phyloP scores from a whole-genome alignment of 306 rosid genomes.

The Abrus pulchellus region DNA sequence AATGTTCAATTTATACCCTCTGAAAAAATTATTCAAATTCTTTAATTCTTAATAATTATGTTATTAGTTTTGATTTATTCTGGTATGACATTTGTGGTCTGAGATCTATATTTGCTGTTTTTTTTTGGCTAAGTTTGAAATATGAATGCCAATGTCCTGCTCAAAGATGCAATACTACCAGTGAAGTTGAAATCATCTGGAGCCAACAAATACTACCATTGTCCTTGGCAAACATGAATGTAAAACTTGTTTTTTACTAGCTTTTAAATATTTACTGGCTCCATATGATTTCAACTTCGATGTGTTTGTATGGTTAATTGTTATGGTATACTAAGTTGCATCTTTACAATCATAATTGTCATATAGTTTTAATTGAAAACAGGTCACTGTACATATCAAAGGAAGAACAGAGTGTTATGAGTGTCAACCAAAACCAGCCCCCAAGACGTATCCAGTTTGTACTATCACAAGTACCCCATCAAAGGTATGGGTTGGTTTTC shows the following conservation, averaged over 20 bases:
- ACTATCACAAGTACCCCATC: conserved; percentile 99
- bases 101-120: conserved; percentile 16
- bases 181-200: no score
- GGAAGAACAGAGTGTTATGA: conserved; percentile 98
- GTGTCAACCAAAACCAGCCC: conserved; percentile 97
- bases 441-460: conserved; percentile 98
- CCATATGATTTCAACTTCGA: background rate
- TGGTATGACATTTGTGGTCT: conserved; percentile 16
- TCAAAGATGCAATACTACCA: no score
- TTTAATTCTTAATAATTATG: conserved; percentile 4
- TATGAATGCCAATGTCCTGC: no score
- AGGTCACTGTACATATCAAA: conserved; percentile 98
- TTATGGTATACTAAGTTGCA: conserved; percentile 22
- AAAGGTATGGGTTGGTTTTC: conserved; percentile 67
- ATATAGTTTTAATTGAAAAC: conserved; percentile 50
- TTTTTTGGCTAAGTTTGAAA: conserved; percentile 2
- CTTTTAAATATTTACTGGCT: conserved; percentile 24
- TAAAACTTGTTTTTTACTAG: conserved; percentile 16
- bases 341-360: conserved; percentile 34
- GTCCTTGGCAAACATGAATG: background rate
- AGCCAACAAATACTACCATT: no score
- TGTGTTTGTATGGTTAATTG: conserved; percentile 17
- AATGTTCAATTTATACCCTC: no score
- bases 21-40: background rate
- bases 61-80: background rate